These are phyloP conservation scores for Chrysochromulina parva DNA, from an alignment of 78 protist genomes.

Conservation along the genomic window DNA sequence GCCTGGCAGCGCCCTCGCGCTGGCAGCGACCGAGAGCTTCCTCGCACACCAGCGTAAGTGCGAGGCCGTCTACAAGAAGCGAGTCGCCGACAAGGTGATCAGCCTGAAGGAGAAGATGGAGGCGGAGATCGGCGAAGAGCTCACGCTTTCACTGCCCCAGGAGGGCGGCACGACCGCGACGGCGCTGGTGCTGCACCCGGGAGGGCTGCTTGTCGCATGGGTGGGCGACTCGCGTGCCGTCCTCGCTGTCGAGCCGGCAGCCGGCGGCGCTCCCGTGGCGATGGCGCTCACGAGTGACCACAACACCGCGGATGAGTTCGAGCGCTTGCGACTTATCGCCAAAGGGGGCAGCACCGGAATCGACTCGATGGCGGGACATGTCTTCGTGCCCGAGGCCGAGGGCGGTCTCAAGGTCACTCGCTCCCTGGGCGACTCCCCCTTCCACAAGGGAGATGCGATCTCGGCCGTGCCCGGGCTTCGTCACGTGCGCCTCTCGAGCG, in stretches of 20 bases:
- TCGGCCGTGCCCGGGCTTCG: neutral
- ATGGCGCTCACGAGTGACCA: neutral
- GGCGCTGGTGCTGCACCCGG: neutral
- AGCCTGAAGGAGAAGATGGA: neutral
- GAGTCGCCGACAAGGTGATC: neutral
- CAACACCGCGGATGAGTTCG: neutral
- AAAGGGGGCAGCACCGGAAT: neutral
- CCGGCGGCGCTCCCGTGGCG: neutral
- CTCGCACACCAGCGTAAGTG: neutral
- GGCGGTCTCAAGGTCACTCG: neutral
- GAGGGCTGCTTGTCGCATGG: neutral
- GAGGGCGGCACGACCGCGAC: constrained; percentile 14
- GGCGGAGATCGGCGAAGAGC: neutral
- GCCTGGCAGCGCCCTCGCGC: too few relatives aligned
- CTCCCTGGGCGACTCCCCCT: neutral
- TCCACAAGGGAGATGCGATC: neutral
- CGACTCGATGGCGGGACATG: too few relatives aligned
- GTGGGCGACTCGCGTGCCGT: neutral
- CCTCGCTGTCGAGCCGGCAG: neutral
- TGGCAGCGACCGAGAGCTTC: neutral
- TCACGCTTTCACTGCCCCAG: neutral
- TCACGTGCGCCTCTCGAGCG: neutral
- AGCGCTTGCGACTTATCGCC: neutral
- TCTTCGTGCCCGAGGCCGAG: neutral
- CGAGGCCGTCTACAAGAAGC: neutral